These are phyloP conservation scores for Heritiera littoralis DNA, from an alignment of 345 rosid species.

Conservation along the genomic window DNA sequence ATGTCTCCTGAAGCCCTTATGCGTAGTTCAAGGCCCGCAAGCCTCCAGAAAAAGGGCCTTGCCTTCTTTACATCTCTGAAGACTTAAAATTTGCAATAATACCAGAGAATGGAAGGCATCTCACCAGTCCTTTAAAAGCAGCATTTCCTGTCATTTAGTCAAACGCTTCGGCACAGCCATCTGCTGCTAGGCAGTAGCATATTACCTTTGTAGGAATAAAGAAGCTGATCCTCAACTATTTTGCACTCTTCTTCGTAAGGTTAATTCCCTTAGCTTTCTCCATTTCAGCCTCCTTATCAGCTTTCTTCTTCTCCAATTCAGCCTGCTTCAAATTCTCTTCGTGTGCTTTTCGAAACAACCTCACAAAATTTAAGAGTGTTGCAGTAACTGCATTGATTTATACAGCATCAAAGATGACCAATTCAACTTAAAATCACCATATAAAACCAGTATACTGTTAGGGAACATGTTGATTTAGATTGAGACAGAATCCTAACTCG, in stretches of 20 bases:
- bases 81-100: constrained; percentile 21
- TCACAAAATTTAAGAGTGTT: constrained; percentile 82
- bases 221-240: constrained; percentile 42
- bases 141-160: constrained; percentile 19
- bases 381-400: constrained; percentile 66
- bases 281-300: constrained; percentile 90
- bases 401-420: constrained; percentile 15
- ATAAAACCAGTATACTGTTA: background rate
- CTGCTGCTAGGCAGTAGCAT: constrained; percentile 30
- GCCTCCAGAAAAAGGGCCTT: constrained; percentile 22
- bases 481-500: background rate
- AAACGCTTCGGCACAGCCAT: constrained; percentile 24
- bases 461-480: background rate
- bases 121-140: constrained; percentile 23
- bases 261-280: constrained; percentile 77
- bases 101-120: constrained; percentile 21
- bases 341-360: constrained; percentile 87
- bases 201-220: constrained; percentile 18
- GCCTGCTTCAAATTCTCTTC: constrained; percentile 90
- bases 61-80: constrained; percentile 16
- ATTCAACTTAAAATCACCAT: constrained; percentile 19
- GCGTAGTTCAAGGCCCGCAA: constrained; percentile 15
- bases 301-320: constrained; percentile 91
- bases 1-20: constrained; percentile 13
- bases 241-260: constrained; percentile 54